These are phyloP conservation scores for Melaleuca alternifolia DNA, from an alignment of 345 rosid genomes.

Conservation along the genomic window DNA sequence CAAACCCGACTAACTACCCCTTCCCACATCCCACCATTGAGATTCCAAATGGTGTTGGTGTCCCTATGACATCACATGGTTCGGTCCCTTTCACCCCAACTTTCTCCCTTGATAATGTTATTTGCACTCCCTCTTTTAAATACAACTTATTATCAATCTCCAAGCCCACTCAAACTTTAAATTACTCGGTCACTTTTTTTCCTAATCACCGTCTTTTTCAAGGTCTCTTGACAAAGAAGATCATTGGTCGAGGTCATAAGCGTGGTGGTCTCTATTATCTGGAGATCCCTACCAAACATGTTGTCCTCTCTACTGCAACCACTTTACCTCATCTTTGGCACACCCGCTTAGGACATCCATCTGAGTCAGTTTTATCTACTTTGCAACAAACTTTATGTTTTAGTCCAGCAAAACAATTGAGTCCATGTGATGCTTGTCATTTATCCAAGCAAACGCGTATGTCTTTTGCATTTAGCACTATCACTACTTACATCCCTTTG, in stretches of 20 bases:
- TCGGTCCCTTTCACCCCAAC: not conserved
- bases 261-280: not conserved
- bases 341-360: not conserved
- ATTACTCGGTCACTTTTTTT: not conserved
- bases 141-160: not conserved
- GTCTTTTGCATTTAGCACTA: not conserved
- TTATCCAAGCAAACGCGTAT: not conserved
- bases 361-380: not conserved
- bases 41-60: not conserved
- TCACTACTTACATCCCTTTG: not conserved
- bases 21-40: not conserved
- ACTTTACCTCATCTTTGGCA: not conserved
- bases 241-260: not conserved
- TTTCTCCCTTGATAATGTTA: not conserved
- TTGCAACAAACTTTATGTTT: not conserved
- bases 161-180: not conserved
- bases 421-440: not conserved
- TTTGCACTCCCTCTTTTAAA: not conserved
- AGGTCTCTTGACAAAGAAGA: not conserved
- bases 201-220: not conserved
- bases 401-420: accelerated
- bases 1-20: not conserved
- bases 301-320: not conserved
- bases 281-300: accelerated
- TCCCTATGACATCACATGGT: accelerated